Conservation (phyloP, 306 rosid genomes). For the Vigna radiata region DNA sequence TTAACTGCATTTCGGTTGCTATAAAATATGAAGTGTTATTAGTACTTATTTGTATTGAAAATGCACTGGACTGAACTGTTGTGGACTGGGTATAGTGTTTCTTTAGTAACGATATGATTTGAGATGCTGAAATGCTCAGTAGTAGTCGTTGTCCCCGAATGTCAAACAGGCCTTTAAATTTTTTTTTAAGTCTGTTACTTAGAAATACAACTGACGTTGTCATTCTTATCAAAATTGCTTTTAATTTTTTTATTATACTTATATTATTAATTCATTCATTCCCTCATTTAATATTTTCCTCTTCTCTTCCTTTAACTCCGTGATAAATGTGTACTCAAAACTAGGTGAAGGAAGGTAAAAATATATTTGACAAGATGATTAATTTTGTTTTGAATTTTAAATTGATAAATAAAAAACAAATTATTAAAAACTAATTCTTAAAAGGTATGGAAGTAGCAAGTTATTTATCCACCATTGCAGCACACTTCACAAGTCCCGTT, state of each 20-base stretch:
- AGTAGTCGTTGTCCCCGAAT: constrained; percentile 20
- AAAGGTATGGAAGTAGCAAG: not conserved
- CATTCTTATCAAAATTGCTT: not conserved
- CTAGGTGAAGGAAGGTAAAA: not conserved
- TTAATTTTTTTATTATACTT: not conserved
- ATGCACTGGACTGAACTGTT: constrained; percentile 4
- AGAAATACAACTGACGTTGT: not conserved
- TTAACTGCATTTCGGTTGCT: constrained; percentile 38
- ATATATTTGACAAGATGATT: not conserved
- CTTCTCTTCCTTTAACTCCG: not conserved
- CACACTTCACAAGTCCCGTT: constrained; percentile 35
- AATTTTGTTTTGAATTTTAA: not conserved
- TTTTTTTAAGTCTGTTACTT: not conserved
- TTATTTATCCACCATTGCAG: not conserved
- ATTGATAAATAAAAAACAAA: not conserved
- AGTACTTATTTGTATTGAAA: constrained; percentile 7
- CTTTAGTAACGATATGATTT: constrained; percentile 8
- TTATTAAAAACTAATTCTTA: not conserved
- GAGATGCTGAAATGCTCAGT: constrained; percentile 23
- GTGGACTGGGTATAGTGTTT: not conserved
- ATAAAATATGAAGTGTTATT: constrained; percentile 29
- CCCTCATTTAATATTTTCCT: not conserved
- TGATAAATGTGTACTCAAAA: not conserved
- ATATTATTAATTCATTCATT: not conserved
- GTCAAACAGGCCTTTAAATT: not conserved